Base-by-base conservation (phyloP, 305 asterid genomes). In the Fraxinus dipetala region DNA sequence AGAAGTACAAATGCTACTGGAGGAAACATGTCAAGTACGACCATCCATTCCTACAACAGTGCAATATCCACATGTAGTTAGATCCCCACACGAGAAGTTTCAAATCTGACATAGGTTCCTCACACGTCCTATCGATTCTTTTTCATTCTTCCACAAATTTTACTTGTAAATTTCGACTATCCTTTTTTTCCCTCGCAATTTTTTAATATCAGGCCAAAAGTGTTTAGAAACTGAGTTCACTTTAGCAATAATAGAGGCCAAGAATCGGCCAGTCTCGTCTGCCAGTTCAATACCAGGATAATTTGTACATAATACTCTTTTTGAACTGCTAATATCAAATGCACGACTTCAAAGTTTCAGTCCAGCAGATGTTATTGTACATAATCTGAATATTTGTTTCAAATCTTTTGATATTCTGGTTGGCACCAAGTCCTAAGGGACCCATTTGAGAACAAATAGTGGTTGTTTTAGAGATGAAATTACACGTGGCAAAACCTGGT, bases 11-110 rank as follows among this genome's bases (percentile, higher is more conserved):
- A 81, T 74, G 72, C 51, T 88, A 82, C 65, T 96, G 99, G 99
- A 85, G 81, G 85, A 93, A 83, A 78, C 89, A 94, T 77, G 87
- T 94, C 78, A 87, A 89, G 56, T 90, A 86, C 40, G 95, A 92
- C 77, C 97, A 91, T 85, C 97, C 98, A 0, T 86, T 85, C 82
- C 80, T 95, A 76, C 96, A 90, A 80, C 95, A 94, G 54, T 96
- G 99, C 86, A 94, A 96, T 79, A 87, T 95, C 85, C 98, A 91
- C 22, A 86, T 82, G 36, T 92, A 90, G 87, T 78, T 79, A 72
- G 85, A 59, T 65, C 67, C 77, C 59, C 35, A 74, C 73, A 22
- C 14, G 51, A 80, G 32, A 77, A 74, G 76, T 24, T 79, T 81
- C 67, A 32, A 73, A 45, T 61, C 61, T 67, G 81, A 67, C 32